These are phyloP conservation scores for Hypoxylon subgilvum DNA, from an alignment of 495 filamentous ascomycete genomes.

Conservation along the genomic window DNA sequence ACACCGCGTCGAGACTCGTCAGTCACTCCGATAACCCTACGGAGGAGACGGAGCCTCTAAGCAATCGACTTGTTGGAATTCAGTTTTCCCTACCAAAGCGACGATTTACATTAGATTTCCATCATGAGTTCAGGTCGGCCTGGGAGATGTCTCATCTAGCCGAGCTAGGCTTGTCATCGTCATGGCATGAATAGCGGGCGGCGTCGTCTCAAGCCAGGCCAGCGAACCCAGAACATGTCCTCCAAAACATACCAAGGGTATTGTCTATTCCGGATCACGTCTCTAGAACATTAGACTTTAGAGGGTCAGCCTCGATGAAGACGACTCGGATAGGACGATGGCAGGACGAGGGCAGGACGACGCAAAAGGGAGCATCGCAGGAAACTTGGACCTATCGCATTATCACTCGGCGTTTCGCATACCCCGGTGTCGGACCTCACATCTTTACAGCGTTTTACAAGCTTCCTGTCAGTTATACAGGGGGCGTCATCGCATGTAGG, in stretches of 20 bases:
- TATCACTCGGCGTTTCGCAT: constrained; percentile 35
- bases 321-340: constrained; percentile 5
- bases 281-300: constrained; percentile 9
- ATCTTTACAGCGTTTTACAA: constrained; percentile 14
- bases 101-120: not conserved
- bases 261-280: not conserved
- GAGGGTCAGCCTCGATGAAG: constrained; percentile 4
- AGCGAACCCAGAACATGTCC: not conserved
- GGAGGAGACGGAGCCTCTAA: no score
- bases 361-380: constrained; percentile 8
- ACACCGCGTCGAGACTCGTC: not conserved
- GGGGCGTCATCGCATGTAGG: constrained; percentile 18
- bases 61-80: constrained; percentile 1
- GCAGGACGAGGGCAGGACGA: constrained; percentile 1
- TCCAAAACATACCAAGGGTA: not conserved
- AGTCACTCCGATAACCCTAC: not conserved
- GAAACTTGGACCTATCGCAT: constrained; percentile 22
- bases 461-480: constrained; percentile 10
- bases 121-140: no score
- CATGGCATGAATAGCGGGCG: not conserved
- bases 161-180: not conserved
- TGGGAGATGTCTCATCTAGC: no score
- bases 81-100: not conserved
- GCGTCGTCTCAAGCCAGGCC: not conserved
- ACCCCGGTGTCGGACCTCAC: constrained; percentile 11